These are phyloP conservation scores for Lipomyces sp. DNA, from an alignment of 805 yeast genomes.

Conservation along the genomic window DNA sequence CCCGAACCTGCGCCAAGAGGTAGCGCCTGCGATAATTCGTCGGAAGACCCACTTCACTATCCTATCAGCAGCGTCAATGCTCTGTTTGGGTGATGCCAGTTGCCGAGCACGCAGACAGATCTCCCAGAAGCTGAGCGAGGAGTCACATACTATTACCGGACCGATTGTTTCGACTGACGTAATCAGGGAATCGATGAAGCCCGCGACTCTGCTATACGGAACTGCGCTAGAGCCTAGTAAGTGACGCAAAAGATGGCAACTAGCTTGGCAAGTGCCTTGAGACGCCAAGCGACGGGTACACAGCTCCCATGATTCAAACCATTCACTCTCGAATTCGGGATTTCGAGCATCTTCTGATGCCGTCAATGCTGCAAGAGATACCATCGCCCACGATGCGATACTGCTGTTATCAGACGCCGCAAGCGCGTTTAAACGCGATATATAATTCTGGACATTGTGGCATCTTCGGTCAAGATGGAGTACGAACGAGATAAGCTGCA, in stretches of 20 bases:
- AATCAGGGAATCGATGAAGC: conserved; percentile 7
- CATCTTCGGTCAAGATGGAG: neutral
- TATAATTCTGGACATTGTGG: neutral
- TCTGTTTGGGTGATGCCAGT: neutral
- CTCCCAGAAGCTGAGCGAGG: conserved; percentile 14
- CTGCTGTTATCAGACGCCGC: conserved; percentile 15
- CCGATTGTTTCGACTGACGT: conserved; percentile 22
- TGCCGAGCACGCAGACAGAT: neutral
- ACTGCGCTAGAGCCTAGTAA: conserved; percentile 7
- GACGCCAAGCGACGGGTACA: conserved; percentile 20
- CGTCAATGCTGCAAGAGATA: conserved; percentile 16
- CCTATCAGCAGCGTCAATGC: neutral
- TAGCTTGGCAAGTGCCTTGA: conserved; percentile 18
- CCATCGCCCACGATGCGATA: conserved; percentile 31
- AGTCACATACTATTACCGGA: conserved; percentile 14
- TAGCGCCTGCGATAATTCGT: neutral
- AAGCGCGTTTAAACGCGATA: neutral
- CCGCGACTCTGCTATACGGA: conserved; percentile 4
- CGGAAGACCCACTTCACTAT: conserved; percentile 9
- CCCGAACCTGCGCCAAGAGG: neutral
- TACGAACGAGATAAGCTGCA: conserved; percentile 24
- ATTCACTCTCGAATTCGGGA: conserved; percentile 7
- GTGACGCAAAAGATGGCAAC: conserved; percentile 21
- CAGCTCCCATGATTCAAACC: conserved; percentile 21
- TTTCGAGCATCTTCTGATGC: neutral